A percentile compares a stretch with the other conserved stretches of the same genome.
Evolutionary conservation across 768 basidiomycete species (phyloP).

Genomic region (Exidia glandulosa): DNA sequence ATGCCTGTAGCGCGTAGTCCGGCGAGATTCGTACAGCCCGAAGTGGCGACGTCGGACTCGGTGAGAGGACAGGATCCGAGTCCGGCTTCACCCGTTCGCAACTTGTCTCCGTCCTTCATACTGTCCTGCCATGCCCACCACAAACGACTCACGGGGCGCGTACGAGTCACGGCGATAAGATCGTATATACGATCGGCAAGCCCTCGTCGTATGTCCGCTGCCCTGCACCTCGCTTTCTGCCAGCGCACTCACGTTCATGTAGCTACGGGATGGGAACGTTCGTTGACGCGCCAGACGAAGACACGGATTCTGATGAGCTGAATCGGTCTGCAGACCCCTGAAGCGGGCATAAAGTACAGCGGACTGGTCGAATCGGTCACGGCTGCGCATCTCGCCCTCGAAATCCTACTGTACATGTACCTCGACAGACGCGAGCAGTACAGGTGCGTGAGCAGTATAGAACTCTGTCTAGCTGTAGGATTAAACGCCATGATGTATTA

Average conservation of each 20-base stretch:
- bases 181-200: constrained; percentile 79
- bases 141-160: constrained; percentile 54
- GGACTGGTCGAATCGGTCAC: constrained; percentile 79
- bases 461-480: neutral
- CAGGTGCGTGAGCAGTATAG: constrained; percentile 36
- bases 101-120: no score
- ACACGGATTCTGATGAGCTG: neutral
- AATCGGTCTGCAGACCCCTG: constrained; percentile 43
- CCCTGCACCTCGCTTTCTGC: constrained; percentile 1
- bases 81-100: no score
- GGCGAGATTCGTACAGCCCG: no score
- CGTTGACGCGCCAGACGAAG: constrained; percentile 14
- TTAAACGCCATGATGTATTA: constrained; percentile 19
- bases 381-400: constrained; percentile 83
- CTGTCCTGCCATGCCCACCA: constrained; percentile 66
- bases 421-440: constrained; percentile 73
- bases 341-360: constrained; percentile 51
- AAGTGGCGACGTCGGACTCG: no score
- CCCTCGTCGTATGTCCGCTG: constrained; percentile 59
- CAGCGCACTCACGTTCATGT: neutral
- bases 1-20: no score
- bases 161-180: constrained; percentile 62
- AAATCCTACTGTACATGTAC: constrained; percentile 96
- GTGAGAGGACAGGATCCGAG: no score
- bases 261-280: constrained; percentile 82